phyloP scores from a whole-genome alignment of 148 eudicot species.

The Silene uniflora region DNA sequence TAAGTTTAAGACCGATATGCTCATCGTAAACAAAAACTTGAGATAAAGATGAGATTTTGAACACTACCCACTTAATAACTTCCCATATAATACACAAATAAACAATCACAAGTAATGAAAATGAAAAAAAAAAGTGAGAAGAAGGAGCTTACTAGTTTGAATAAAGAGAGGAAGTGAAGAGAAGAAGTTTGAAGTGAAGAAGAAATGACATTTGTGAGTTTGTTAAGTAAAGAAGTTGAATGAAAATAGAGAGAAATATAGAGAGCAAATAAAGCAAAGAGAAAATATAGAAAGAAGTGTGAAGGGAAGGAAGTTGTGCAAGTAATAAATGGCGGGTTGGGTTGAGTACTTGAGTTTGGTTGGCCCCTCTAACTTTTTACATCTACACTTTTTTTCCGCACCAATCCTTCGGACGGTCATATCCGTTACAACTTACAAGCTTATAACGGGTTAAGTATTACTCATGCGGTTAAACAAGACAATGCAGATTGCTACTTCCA shows the following conservation, averaged over 20 bases:
- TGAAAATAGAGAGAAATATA: neutral
- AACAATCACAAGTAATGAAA: neutral
- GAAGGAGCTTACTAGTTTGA: neutral
- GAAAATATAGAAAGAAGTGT: too few relatives aligned
- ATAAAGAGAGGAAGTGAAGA: neutral
- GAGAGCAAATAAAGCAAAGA: too few relatives aligned
- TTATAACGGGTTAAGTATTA: too few relatives aligned
- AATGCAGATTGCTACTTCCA: too few relatives aligned
- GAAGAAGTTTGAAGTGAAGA: neutral
- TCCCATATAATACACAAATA: conserved; percentile 9
- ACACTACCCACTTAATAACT: conserved; percentile 17
- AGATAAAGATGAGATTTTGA: conserved; percentile 13
- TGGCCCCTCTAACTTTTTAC: too few relatives aligned
- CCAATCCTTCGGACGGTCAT: too few relatives aligned
- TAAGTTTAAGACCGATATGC: neutral
- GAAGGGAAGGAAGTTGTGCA: too few relatives aligned
- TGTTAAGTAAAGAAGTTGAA: neutral
- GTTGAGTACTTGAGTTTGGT: too few relatives aligned
- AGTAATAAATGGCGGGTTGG: too few relatives aligned
- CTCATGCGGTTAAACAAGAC: too few relatives aligned
- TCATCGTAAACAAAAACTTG: neutral
- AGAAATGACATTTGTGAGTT: neutral
- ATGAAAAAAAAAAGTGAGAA: neutral
- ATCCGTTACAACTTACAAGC: too few relatives aligned
- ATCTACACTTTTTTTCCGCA: too few relatives aligned